Percentiles rank a stretch among this genome's conserved stretches.
Evolutionary conservation across 768 basidiomycete genomes (phyloP).

Genomic region (Leccinum obscurum): DNA sequence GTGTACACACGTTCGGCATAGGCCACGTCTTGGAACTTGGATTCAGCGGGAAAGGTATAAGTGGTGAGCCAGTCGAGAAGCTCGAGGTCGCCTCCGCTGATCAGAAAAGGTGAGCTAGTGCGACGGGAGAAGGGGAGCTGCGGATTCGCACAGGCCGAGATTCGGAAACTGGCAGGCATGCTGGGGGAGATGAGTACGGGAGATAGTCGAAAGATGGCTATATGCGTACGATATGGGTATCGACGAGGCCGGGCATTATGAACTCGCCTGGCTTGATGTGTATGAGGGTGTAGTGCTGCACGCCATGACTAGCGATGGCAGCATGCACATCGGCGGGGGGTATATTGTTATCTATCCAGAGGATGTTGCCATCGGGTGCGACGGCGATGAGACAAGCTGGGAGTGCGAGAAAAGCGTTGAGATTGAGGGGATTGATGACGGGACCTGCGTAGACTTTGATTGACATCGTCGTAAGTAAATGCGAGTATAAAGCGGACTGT

Average conservation of each 20-base stretch:
- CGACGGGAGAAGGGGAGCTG: background rate
- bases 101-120: slow-evolving; percentile 7
- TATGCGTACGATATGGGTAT: slow-evolving; percentile 82
- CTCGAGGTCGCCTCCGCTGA: slow-evolving; percentile 80
- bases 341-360: slow-evolving; percentile 71
- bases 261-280: slow-evolving; percentile 58
- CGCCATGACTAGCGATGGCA: slow-evolving; percentile 52
- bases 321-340: slow-evolving; percentile 46
- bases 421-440: slow-evolving; percentile 52
- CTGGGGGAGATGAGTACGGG: slow-evolving; percentile 17
- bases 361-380: slow-evolving; percentile 52
- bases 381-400: slow-evolving; percentile 60
- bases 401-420: slow-evolving; percentile 44
- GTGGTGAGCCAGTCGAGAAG: slow-evolving; percentile 86
- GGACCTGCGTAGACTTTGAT: slow-evolving; percentile 54
- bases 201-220: background rate
- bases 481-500: slow-evolving; percentile 47
- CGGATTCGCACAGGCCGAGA: slow-evolving; percentile 34
- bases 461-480: slow-evolving; percentile 10
- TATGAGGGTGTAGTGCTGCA: slow-evolving; percentile 33
- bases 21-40: slow-evolving; percentile 62
- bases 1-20: slow-evolving; percentile 74
- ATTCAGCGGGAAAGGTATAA: slow-evolving; percentile 88
- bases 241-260: slow-evolving; percentile 84
- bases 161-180: slow-evolving; percentile 45